Evolutionary conservation across 2,329 filamentous ascomycete species (phyloP).

Genomic region (Talaromyces pinophilus): DNA sequence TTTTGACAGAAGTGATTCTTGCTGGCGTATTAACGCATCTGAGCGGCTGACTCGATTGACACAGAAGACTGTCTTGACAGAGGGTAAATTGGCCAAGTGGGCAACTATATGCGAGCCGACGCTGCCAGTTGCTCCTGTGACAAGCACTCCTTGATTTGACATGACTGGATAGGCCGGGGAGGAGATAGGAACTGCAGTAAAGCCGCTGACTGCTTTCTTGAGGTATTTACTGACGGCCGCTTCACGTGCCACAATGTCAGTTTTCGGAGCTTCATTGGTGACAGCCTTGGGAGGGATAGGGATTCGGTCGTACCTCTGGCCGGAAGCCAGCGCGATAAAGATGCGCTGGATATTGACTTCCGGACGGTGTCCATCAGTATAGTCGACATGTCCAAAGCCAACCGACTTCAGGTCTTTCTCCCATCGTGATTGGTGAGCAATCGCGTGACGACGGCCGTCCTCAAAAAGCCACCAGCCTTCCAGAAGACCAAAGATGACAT

Average conservation of each 20-base stretch:
- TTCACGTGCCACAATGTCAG: conserved; percentile 21
- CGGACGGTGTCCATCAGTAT: conserved; percentile 27
- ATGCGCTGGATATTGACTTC: not conserved
- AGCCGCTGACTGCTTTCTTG: conserved; percentile 27
- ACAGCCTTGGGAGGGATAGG: conserved; percentile 3
- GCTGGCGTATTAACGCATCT: not conserved
- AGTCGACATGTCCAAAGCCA: conserved; percentile 29
- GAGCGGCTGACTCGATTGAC: not conserved
- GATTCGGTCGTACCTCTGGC: conserved; percentile 4
- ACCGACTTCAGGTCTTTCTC: conserved; percentile 24
- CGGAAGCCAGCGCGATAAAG: conserved; percentile 28
- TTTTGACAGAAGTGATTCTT: not conserved
- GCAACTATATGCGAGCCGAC: conserved; percentile 28
- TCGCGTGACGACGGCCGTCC: conserved; percentile 33
- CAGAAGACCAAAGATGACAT: conserved; percentile 41
- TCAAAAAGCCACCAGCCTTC: conserved; percentile 46
- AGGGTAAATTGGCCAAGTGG: not conserved
- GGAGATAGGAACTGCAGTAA: conserved; percentile 19
- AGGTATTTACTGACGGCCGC: conserved; percentile 29
- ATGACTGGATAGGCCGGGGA: conserved; percentile 5
- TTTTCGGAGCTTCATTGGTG: not conserved
- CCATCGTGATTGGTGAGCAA: conserved; percentile 27
- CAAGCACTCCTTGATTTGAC: conserved; percentile 34
- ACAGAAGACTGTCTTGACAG: not conserved
- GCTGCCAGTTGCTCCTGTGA: conserved; percentile 46